These are phyloP conservation scores for Psilocybe subaeruginosa DNA, from an alignment of 768 basidiomycete genomes.

Conservation along the genomic window DNA sequence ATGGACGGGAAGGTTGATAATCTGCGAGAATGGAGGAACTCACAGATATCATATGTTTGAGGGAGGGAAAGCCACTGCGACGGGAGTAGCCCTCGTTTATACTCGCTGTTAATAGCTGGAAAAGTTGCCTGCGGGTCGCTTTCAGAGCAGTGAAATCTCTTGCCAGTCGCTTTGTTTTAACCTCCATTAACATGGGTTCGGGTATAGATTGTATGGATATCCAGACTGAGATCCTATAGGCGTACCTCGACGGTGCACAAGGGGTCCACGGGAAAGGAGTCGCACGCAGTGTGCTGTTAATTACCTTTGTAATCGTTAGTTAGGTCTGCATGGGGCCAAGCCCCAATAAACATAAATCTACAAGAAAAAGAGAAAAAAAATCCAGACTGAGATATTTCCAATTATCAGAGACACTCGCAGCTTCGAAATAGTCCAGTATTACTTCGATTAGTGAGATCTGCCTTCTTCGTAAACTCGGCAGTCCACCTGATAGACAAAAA, in stretches of 20 bases:
- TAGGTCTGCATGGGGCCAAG: too few species aligned
- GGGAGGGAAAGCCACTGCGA: constrained; percentile 25
- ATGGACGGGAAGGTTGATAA: too few species aligned
- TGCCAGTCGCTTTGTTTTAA: not conserved
- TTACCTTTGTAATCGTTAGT: too few species aligned
- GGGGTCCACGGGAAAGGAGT: too few species aligned
- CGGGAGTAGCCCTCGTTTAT: constrained; percentile 24
- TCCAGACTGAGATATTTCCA: too few species aligned
- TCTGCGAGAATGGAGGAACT: not conserved
- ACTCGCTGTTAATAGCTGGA: constrained; percentile 18
- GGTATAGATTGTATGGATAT: constrained; percentile 1
- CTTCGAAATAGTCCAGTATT: not conserved
- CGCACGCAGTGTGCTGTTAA: too few species aligned
- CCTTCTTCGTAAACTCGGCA: not conserved
- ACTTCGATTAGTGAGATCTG: constrained; percentile 7
- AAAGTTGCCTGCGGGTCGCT: not conserved
- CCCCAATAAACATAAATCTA: too few species aligned
- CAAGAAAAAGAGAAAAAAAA: too few species aligned
- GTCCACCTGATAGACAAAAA: not conserved
- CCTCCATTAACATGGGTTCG: not conserved
- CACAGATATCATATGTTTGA: not conserved
- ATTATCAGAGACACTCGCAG: not conserved
- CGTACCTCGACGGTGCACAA: too few species aligned
- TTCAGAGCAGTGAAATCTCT: not conserved
- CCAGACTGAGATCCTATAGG: constrained; percentile 1